Conservation (phyloP, 2,329 filamentous ascomycete genomes). For the Curvularia sp. region DNA sequence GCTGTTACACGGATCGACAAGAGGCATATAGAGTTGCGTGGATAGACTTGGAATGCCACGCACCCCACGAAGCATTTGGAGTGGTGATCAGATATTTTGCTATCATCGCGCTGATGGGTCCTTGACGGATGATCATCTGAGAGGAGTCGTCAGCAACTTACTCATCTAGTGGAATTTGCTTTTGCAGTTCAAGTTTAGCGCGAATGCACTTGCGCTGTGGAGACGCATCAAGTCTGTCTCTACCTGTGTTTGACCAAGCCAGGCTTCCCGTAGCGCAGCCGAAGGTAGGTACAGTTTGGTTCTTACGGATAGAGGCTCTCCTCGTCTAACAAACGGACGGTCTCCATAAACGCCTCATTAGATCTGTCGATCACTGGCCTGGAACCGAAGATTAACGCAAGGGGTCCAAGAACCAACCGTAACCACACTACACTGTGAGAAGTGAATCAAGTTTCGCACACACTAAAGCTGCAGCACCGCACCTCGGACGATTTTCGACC, state of each 20-base stretch:
- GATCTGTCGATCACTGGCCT: constrained; percentile 10
- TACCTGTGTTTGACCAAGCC: background rate
- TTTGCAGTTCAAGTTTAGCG: background rate
- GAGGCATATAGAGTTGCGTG: constrained; percentile 10
- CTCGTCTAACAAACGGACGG: background rate
- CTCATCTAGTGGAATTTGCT: background rate
- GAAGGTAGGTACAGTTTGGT: background rate
- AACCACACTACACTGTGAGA: constrained; percentile 3
- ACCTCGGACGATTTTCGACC: background rate
- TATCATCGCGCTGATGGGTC: background rate
- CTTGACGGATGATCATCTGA: background rate
- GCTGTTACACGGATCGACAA: constrained; percentile 6
- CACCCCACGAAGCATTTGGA: background rate
- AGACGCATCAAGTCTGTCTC: background rate
- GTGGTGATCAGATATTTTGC: background rate
- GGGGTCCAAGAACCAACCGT: constrained; percentile 9
- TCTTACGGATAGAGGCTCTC: background rate
- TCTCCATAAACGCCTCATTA: background rate
- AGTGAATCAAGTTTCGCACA: constrained; percentile 20
- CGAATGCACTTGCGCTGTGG: background rate
- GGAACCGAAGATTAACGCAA: constrained; percentile 9
- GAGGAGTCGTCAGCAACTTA: background rate
- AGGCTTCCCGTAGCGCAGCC: background rate
- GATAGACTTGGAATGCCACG: constrained; percentile 9
- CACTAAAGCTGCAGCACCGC: constrained; percentile 25